Conservation (phyloP, 495 filamentous ascomycete genomes). For the Aspergillus kassunensis region DNA sequence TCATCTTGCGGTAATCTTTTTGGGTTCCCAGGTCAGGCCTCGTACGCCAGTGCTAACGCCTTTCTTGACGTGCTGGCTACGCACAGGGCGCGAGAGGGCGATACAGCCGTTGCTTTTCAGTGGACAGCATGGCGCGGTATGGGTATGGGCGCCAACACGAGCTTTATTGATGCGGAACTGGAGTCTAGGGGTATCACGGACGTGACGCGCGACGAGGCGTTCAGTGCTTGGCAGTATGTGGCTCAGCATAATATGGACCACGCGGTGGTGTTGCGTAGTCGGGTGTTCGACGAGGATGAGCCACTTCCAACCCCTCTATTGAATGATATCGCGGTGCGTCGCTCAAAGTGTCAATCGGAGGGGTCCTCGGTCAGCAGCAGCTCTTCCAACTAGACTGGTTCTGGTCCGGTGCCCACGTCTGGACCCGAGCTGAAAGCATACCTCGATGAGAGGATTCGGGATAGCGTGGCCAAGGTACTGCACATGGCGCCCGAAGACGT, state of each 20-base stretch:
- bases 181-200: conserved; percentile 40
- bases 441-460: conserved; percentile 22
- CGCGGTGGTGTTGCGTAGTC: conserved; percentile 32
- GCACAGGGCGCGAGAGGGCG: conserved; percentile 27
- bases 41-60: conserved; percentile 34
- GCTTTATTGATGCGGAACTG: conserved; percentile 40
- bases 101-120: conserved; percentile 38
- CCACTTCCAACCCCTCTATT: conserved; percentile 25
- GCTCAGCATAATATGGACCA: conserved; percentile 32
- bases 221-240: conserved; percentile 39
- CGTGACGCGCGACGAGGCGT: conserved; percentile 38
- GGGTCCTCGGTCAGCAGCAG: conserved; percentile 14
- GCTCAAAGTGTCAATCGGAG: conserved; percentile 2
- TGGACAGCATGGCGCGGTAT: conserved; percentile 45
- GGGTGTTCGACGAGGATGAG: conserved; percentile 22
- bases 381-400: too few species aligned
- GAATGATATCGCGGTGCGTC: conserved; percentile 20
- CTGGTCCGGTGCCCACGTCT: conserved; percentile 18
- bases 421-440: conserved; percentile 23
- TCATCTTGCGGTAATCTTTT: conserved; percentile 36
- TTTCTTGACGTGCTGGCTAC: conserved; percentile 36
- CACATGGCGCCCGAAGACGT: conserved; percentile 21
- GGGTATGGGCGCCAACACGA: conserved; percentile 36
- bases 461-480: conserved; percentile 26
- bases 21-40: conserved; percentile 31